Conservation (phyloP, 352 stramenopile genomes). For the Phytopythium oedochilum region DNA sequence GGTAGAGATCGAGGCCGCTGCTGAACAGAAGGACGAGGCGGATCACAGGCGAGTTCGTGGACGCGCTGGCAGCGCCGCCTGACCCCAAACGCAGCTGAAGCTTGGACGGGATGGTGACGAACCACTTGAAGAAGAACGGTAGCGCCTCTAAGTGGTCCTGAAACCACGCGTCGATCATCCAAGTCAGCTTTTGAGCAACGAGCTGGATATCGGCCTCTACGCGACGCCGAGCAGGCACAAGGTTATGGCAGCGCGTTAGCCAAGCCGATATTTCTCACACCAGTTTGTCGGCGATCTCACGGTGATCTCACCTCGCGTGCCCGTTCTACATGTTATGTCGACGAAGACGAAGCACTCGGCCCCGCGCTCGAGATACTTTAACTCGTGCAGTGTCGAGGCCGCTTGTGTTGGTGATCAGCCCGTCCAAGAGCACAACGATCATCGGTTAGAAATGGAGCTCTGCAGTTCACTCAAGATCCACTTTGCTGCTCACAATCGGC, state of each 20-base stretch:
- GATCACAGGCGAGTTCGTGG: conserved; percentile 28
- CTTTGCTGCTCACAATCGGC: conserved; percentile 53
- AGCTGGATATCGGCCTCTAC: conserved; percentile 43
- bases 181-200: conserved; percentile 37
- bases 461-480: neutral
- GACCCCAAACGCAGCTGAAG: conserved; percentile 33
- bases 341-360: conserved; percentile 70
- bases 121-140: conserved; percentile 61
- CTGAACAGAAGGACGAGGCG: conserved; percentile 66
- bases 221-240: no score
- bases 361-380: conserved; percentile 65
- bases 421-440: no score
- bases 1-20: conserved; percentile 50
- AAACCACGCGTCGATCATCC: conserved; percentile 54
- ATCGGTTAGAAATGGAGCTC: neutral
- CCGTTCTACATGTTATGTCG: conserved; percentile 44
- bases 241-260: no score
- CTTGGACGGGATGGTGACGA: conserved; percentile 53
- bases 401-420: conserved; percentile 16
- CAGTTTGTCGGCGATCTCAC: no score
- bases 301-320: conserved; percentile 44
- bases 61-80: conserved; percentile 7
- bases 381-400: conserved; percentile 55
- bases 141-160: conserved; percentile 50
- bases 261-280: no score